Evolutionary conservation across 441 rosid species (phyloP).

Genomic region (Breynia disticha): DNA sequence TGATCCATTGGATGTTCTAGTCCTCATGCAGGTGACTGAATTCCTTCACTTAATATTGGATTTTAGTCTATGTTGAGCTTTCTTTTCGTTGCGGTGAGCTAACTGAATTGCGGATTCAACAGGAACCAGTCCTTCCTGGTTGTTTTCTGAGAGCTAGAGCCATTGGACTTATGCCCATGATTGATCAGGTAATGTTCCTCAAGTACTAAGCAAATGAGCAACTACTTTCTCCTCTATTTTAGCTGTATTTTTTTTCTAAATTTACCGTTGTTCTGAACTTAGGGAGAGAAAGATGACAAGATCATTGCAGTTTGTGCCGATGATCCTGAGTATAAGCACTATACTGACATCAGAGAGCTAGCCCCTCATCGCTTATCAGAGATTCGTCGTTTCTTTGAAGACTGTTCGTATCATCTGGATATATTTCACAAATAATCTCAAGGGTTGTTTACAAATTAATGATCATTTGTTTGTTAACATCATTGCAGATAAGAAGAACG

Average conservation of each 20-base stretch:
- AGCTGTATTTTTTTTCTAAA: not conserved
- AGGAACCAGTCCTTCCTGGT: conserved; percentile 98
- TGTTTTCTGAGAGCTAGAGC: conserved; percentile 92
- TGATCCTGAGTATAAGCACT: conserved; percentile 94
- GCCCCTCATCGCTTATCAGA: conserved; percentile 93
- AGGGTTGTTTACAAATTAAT: not conserved
- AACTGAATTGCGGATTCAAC: conserved; percentile 7
- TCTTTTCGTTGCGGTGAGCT: conserved; percentile 4
- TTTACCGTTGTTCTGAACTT: conserved; percentile 6
- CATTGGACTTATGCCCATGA: conserved; percentile 97
- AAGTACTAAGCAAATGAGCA: conserved; percentile 5
- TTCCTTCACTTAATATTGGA: not conserved
- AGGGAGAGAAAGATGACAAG: conserved; percentile 98
- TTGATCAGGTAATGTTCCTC: conserved; percentile 58
- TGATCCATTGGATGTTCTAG: conserved; percentile 85
- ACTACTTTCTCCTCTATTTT: not conserved
- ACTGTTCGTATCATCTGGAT: conserved; percentile 44
- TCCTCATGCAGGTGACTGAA: conserved; percentile 72
- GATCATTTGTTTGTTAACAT: conserved; percentile 17
- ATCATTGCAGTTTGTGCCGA: conserved; percentile 96
- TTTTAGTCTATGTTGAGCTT: not conserved
- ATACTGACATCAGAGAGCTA: conserved; percentile 76
- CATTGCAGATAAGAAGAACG: conserved; percentile 79
- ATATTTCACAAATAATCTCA: not conserved
- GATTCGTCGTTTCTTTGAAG: conserved; percentile 94